Evolutionary conservation across 495 filamentous ascomycete species (phyloP).

Genomic region (Parachaetomium inaequale): DNA sequence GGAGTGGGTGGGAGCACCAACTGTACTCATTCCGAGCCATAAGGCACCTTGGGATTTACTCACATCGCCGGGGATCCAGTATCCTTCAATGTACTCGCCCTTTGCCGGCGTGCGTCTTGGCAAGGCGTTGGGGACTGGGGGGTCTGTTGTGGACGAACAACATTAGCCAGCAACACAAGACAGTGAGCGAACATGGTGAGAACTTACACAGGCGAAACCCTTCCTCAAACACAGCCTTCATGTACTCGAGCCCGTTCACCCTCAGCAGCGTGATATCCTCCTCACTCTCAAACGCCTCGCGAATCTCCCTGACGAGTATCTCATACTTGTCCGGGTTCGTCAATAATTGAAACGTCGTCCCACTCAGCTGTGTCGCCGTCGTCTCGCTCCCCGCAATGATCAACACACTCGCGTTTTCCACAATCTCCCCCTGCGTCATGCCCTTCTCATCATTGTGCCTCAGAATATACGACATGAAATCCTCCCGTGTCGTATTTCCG

Average conservation of each 20-base stretch:
- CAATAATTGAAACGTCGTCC: slow-evolving; percentile 38
- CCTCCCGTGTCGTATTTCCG: no score
- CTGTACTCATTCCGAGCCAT: no score
- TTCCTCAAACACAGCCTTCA: slow-evolving; percentile 8
- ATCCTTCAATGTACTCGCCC: slow-evolving; percentile 9
- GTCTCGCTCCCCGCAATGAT: slow-evolving; percentile 51
- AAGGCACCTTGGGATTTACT: no score
- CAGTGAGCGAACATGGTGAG: background rate
- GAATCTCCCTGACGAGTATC: background rate
- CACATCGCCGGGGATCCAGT: slow-evolving; percentile 9
- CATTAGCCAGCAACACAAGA: background rate
- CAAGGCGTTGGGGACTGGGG: background rate
- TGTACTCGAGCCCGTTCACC: slow-evolving; percentile 5
- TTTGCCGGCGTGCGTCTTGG: background rate
- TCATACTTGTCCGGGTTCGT: slow-evolving; percentile 20
- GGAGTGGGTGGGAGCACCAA: background rate
- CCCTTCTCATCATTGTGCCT: slow-evolving; percentile 3
- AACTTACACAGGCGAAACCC: slow-evolving; percentile 7
- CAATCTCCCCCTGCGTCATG: slow-evolving; percentile 15
- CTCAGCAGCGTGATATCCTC: slow-evolving; percentile 6
- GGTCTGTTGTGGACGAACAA: background rate
- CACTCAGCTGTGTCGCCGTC: slow-evolving; percentile 44
- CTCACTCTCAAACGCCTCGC: background rate
- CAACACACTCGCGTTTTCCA: slow-evolving; percentile 28
- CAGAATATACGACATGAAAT: no score